phyloP scores from a whole-genome alignment of 140 eudicot genomes.

The Bidens hawaiensis region DNA sequence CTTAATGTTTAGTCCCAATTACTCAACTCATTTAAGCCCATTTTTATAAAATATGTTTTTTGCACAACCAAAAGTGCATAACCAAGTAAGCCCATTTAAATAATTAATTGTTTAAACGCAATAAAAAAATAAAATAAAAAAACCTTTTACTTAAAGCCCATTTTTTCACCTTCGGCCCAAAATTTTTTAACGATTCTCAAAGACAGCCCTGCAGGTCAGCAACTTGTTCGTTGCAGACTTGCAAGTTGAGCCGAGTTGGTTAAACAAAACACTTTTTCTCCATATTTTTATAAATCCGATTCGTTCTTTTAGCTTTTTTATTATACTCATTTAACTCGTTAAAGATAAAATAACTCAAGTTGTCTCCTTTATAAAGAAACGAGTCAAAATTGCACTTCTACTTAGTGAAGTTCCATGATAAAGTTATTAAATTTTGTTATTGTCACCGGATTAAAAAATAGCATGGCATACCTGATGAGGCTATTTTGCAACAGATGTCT shows the following conservation, averaged over 20 bases:
- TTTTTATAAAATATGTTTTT: no score
- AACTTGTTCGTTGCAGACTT: neutral
- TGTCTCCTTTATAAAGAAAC: neutral
- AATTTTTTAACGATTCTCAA: no score
- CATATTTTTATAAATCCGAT: neutral
- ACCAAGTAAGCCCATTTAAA: no score
- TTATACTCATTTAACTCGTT: neutral
- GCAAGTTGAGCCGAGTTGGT: neutral
- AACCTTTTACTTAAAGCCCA: no score
- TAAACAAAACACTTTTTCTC: neutral
- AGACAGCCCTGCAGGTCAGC: no score
- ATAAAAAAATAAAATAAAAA: no score
- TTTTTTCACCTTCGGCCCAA: no score
- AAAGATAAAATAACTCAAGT: neutral
- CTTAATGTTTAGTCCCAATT: no score
- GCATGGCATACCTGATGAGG: constrained; percentile 43
- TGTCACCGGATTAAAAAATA: neutral
- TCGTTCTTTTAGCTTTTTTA: neutral
- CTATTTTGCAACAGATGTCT: constrained; percentile 33
- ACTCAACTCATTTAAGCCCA: no score
- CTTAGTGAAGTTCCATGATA: neutral
- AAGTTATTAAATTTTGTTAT: neutral
- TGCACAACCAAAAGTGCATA: no score
- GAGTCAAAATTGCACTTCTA: neutral
- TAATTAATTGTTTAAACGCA: no score